Percentiles rank a stretch among this genome's conserved stretches.
These are phyloP conservation scores for Coccomyxa sp. DNA, from an alignment of 139 green algal genomes.

Conservation along the genomic window DNA sequence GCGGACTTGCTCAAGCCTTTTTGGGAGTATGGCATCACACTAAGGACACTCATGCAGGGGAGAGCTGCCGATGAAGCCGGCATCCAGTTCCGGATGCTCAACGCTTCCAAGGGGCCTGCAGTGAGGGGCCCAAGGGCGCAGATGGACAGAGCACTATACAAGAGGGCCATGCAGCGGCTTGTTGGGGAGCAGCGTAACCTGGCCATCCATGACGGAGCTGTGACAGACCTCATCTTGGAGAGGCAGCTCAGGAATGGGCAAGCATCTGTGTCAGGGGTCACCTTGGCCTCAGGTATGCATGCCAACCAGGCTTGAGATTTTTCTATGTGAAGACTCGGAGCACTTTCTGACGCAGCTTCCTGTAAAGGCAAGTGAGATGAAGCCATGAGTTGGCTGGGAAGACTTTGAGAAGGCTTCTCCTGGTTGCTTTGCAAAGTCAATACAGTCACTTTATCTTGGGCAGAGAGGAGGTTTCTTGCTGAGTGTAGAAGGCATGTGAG, in stretches of 20 bases:
- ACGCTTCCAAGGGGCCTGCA: conserved; percentile 47
- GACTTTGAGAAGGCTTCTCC: no score
- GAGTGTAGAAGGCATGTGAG: no score
- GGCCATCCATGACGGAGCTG: conserved; percentile 39
- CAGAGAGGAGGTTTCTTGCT: no score
- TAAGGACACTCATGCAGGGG: conserved; percentile 14
- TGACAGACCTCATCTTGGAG: conserved; percentile 42
- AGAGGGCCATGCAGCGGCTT: conserved; percentile 33
- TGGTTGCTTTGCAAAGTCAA: no score
- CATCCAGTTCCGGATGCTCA: conserved; percentile 63
- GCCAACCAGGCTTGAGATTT: no score
- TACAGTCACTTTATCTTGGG: no score
- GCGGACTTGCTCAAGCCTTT: no score
- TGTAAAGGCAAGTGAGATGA: no score
- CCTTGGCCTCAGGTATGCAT: conserved; percentile 7
- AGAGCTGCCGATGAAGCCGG: conserved; percentile 40
- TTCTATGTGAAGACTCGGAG: no score
- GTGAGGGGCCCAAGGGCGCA: conserved; percentile 53
- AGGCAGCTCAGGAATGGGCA: neutral
- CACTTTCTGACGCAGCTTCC: no score
- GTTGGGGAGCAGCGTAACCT: conserved; percentile 19
- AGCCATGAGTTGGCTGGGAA: no score
- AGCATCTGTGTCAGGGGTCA: neutral
- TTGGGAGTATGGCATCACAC: no score
- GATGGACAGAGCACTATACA: conserved; percentile 61